Evolutionary conservation across 1,139 yeast species (phyloP).

Genomic region (Taphrina deformans): DNA sequence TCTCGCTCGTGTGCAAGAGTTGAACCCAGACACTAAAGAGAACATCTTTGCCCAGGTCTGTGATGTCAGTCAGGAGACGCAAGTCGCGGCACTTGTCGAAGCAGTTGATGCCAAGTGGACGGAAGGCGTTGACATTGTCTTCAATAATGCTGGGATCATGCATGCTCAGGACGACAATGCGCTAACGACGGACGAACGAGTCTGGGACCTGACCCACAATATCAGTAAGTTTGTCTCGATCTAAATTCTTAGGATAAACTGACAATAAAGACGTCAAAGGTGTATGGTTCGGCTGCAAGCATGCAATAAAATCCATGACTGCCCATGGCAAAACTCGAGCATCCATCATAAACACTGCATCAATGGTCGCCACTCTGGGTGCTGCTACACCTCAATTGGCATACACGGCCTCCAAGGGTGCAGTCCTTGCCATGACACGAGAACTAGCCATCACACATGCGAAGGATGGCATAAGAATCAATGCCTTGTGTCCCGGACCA

Average conservation of each 20-base stretch:
- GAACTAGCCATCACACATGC: slow-evolving; percentile 71
- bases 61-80: slow-evolving; percentile 47
- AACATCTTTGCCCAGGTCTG: slow-evolving; percentile 43
- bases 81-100: slow-evolving; percentile 46
- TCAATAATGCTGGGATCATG: slow-evolving; percentile 76
- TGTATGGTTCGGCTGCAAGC: slow-evolving; percentile 60
- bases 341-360: slow-evolving; percentile 62
- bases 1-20: slow-evolving; percentile 42
- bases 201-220: slow-evolving; percentile 55
- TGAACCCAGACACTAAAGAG: slow-evolving; percentile 39
- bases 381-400: slow-evolving; percentile 50
- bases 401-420: slow-evolving; percentile 50
- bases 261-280: slow-evolving; percentile 52
- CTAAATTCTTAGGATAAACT: background rate
- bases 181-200: slow-evolving; percentile 48
- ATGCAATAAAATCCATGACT: slow-evolving; percentile 55
- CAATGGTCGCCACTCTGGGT: slow-evolving; percentile 60
- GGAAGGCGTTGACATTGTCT: slow-evolving; percentile 60
- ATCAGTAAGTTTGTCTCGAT: slow-evolving; percentile 41
- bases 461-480: slow-evolving; percentile 65
- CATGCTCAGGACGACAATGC: slow-evolving; percentile 62
- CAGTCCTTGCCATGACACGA: slow-evolving; percentile 53
- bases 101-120: slow-evolving; percentile 54
- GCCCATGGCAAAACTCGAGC: slow-evolving; percentile 52
- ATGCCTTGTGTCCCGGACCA: slow-evolving; percentile 69